A percentile compares a stretch with the other conserved stretches of the same genome.
Evolutionary conservation across 1,284 basidiomycete species (phyloP).

Genomic region (Anthracocystis setariae): DNA sequence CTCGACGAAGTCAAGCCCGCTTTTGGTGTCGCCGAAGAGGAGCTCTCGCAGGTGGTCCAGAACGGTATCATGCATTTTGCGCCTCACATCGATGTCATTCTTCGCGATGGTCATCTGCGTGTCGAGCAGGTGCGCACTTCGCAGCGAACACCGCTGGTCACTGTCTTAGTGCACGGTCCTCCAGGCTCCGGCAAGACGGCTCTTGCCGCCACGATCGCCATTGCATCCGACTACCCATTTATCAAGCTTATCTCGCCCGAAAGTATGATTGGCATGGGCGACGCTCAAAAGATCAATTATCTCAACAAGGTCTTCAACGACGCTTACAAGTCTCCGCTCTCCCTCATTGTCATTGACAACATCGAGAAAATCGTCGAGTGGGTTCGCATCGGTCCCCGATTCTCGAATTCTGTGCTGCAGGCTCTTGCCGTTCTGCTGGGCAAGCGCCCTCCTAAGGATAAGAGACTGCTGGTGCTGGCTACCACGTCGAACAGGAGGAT

Average conservation of each 20-base stretch:
- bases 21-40: conserved; percentile 97
- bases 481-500: conserved; percentile 90
- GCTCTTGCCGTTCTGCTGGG: conserved; percentile 87
- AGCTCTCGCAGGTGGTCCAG: conserved; percentile 90
- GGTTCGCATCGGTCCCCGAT: conserved; percentile 96
- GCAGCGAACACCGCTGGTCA: conserved; percentile 89
- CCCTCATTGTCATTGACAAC: conserved; percentile 91
- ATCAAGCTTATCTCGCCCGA: conserved; percentile 98
- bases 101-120: conserved; percentile 89
- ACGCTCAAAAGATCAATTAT: conserved; percentile 87
- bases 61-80: conserved; percentile 97
- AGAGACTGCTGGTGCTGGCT: conserved; percentile 88
- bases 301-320: conserved; percentile 95
- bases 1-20: conserved; percentile 95
- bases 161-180: conserved; percentile 85
- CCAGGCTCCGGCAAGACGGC: conserved; percentile 95
- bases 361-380: conserved; percentile 72
- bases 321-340: conserved; percentile 95
- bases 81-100: conserved; percentile 75
- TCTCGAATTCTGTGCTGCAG: conserved; percentile 94
- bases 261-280: conserved; percentile 93
- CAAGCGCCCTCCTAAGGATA: conserved; percentile 93
- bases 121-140: conserved; percentile 95
- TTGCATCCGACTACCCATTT: conserved; percentile 92
- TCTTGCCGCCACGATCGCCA: conserved; percentile 91